Evolutionary conservation across 257 asterid species (phyloP).

Genomic region (Eucommia ulmoides): DNA sequence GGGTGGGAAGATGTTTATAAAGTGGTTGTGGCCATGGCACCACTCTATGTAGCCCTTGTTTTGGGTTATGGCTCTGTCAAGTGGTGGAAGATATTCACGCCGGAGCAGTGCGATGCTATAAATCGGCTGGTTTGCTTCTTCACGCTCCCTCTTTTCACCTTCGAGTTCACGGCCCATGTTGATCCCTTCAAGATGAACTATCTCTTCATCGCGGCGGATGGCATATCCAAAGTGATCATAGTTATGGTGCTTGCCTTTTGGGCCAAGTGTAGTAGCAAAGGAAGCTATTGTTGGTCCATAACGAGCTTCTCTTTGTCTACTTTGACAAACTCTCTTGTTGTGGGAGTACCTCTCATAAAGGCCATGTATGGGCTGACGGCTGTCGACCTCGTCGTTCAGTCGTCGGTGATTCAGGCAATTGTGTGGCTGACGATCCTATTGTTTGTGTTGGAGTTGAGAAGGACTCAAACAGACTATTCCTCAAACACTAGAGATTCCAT

Average conservation of each 20-base stretch:
- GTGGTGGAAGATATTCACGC: slow-evolving; percentile 64
- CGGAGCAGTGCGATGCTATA: slow-evolving; percentile 62
- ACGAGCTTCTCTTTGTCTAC: slow-evolving; percentile 46
- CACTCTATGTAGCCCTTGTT: slow-evolving; percentile 38
- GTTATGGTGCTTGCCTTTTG: slow-evolving; percentile 26
- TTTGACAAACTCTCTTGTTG: slow-evolving; percentile 46
- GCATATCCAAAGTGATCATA: slow-evolving; percentile 32
- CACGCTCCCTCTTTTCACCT: slow-evolving; percentile 58
- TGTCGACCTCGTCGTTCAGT: slow-evolving; percentile 44
- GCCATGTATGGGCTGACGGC: slow-evolving; percentile 51
- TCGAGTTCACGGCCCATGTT: slow-evolving; percentile 41
- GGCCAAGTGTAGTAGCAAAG: slow-evolving; percentile 32
- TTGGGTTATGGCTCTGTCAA: slow-evolving; percentile 43
- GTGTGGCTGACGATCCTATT: slow-evolving; percentile 41
- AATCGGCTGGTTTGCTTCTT: slow-evolving; percentile 58
- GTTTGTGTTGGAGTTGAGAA: slow-evolving; percentile 36
- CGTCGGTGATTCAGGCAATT: slow-evolving; percentile 40
- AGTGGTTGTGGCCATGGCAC: slow-evolving; percentile 39
- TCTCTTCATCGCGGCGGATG: slow-evolving; percentile 45
- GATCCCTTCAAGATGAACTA: slow-evolving; percentile 59
- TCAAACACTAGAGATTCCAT: neutral
- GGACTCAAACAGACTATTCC: slow-evolving; percentile 9
- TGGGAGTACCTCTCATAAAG: slow-evolving; percentile 51
- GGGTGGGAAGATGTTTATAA: slow-evolving; percentile 46
- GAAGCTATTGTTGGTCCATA: slow-evolving; percentile 43